Percentiles rank a stretch among this genome's conserved stretches.
These are phyloP conservation scores for Venturiaceae sp. DNA, from an alignment of 2,329 filamentous ascomycete genomes.

Conservation along the genomic window DNA sequence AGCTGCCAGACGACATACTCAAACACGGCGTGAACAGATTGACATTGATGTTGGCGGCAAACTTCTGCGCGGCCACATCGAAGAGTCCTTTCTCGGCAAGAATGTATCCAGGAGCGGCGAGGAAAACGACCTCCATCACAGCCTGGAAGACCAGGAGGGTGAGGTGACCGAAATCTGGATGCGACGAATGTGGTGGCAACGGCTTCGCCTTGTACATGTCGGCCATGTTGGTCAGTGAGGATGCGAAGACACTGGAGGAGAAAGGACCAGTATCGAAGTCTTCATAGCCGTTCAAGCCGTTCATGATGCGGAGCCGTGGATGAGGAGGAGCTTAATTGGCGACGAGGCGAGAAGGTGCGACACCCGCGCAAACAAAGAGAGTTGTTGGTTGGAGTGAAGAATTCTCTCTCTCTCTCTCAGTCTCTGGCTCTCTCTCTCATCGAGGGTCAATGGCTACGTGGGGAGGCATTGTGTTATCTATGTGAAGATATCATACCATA, in stretches of 20 bases:
- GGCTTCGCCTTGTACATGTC: conserved; percentile 18
- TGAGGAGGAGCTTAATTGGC: not conserved
- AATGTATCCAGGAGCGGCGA: conserved; percentile 88
- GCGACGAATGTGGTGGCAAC: conserved; percentile 31
- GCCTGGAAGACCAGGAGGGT: conserved; percentile 85
- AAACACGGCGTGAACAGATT: conserved; percentile 94
- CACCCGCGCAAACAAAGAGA: not conserved
- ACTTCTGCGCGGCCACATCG: conserved; percentile 91
- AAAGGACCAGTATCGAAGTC: not conserved
- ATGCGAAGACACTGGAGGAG: conserved; percentile 8
- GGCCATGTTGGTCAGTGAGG: conserved; percentile 17
- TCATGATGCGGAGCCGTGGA: not conserved
- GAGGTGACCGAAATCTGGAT: conserved; percentile 60
- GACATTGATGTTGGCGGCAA: conserved; percentile 92
- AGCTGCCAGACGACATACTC: conserved; percentile 46
- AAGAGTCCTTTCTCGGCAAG: conserved; percentile 86
- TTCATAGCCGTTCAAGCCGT: conserved; percentile 15
- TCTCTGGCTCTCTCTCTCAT: too few relatives aligned
- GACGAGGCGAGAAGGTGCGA: not conserved
- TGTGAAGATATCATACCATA: not conserved
- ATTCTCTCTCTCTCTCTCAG: too few relatives aligned
- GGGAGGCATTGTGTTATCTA: not conserved
- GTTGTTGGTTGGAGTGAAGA: too few relatives aligned
- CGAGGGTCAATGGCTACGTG: not conserved
- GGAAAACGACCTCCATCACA: conserved; percentile 88